These are phyloP conservation scores for Pseudozyma sp. DNA, from an alignment of 1,284 basidiomycete genomes.

Conservation along the genomic window DNA sequence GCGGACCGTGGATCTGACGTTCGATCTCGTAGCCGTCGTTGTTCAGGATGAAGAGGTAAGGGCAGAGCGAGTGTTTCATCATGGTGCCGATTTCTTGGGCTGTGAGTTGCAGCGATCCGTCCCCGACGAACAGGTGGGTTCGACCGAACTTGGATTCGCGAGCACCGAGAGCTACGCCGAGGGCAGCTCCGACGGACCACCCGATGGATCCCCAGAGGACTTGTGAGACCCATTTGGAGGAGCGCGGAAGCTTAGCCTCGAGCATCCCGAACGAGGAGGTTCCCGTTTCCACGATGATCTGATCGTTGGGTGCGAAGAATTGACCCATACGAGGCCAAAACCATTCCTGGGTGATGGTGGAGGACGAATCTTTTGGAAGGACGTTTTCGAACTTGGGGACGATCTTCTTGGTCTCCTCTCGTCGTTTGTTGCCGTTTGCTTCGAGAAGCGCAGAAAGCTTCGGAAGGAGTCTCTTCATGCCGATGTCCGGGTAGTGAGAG, in stretches of 20 bases:
- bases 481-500: conserved; percentile 71
- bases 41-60: conserved; percentile 87
- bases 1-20: conserved; percentile 78
- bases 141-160: conserved; percentile 74
- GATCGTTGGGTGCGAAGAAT: conserved; percentile 76
- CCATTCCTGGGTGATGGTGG: conserved; percentile 66
- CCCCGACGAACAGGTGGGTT: conserved; percentile 85
- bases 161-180: conserved; percentile 84
- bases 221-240: conserved; percentile 69
- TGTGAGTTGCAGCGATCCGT: conserved; percentile 72
- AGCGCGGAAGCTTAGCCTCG: conserved; percentile 38
- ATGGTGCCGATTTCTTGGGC: conserved; percentile 78
- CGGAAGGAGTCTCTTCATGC: conserved; percentile 59
- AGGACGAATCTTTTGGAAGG: conserved; percentile 23
- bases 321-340: conserved; percentile 85
- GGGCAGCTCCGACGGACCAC: conserved; percentile 78
- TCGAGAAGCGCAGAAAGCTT: conserved; percentile 47
- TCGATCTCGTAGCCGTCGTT: conserved; percentile 84
- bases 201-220: conserved; percentile 88
- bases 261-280: conserved; percentile 53
- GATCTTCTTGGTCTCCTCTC: conserved; percentile 29
- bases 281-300: conserved; percentile 63
- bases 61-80: conserved; percentile 77
- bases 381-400: conserved; percentile 36
- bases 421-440: conserved; percentile 6